Evolutionary conservation across 1,284 basidiomycete species (phyloP), one percentile per base, ranked within the genome.

Genomic region (Ganoderma meredithae): DNA sequence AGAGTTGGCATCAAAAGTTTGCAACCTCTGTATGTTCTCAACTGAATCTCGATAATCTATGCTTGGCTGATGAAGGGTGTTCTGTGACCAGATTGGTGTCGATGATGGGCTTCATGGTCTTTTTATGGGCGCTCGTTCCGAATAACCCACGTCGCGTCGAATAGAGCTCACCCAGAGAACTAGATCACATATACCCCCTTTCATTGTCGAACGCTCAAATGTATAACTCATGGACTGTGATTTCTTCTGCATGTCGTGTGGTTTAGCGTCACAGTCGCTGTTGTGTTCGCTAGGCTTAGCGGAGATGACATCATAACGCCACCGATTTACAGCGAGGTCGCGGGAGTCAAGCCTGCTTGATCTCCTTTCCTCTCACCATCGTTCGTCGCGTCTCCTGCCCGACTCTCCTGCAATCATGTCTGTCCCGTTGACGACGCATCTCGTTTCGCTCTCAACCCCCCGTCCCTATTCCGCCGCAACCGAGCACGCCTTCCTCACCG

Each of bases 401-500:
- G 19, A 27, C 25, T 25, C 3, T 40, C 25, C n/a, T 22, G 8
- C 60, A 19, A 22, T 8, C 36, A 49, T 70, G 66, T 59, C 66
- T 17, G 66, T 63, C 25, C 66, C 72, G 9, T 72, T 80, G n/a
- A 80, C 78, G 4, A 63, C 71, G 4, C 76, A 78, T 63, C 81
- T 87, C n/a, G 63, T 76, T 36, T 78, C 80, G 7, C 73, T 83
- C 12, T 66, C 76, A 9, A 83, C 82, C 0, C 71, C 75, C 7
- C 76, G 78, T 0, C 75, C 82, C 0, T 88, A 87, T 74, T 55
- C 74, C 1, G 80, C 81, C 0, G 89, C 90, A 1, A 86, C 83
- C 0, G 72, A 79, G 13, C 89, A 91, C 69, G 77, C 83, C 0
- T 93, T 92, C 77, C 83, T 93, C 41, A 73, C 76, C 25, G 77